A percentile compares a stretch with the other conserved stretches of the same genome.
Conservation (phyloP, 345 rosid species). For the Mangifera indica region DNA sequence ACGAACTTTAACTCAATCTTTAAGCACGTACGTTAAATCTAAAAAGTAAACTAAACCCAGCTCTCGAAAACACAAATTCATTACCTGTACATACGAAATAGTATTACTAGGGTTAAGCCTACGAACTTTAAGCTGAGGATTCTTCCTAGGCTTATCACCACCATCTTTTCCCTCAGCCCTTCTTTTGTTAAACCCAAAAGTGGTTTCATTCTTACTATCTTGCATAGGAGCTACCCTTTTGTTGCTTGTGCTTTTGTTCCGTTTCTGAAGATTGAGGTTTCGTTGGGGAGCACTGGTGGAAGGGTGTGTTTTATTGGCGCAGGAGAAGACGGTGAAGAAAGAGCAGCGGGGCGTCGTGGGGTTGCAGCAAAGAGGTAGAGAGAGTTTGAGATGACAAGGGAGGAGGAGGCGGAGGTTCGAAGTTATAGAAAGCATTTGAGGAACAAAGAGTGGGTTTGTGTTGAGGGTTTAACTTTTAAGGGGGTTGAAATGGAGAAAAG, state of each 20-base stretch:
- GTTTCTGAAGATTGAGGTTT: slow-evolving; percentile 28
- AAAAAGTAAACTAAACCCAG: slow-evolving; percentile 13
- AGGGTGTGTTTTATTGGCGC: slow-evolving; percentile 39
- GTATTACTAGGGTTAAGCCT: slow-evolving; percentile 81
- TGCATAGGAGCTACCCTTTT: slow-evolving; percentile 34
- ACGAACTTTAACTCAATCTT: background rate
- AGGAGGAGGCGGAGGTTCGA: slow-evolving; percentile 44
- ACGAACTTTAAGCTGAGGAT: slow-evolving; percentile 65
- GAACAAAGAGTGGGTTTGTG: background rate
- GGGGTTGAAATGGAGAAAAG: background rate
- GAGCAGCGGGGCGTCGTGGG: slow-evolving; percentile 29
- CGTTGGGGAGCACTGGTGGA: slow-evolving; percentile 31
- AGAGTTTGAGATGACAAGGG: slow-evolving; percentile 27
- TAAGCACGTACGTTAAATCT: background rate
- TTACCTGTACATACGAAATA: slow-evolving; percentile 85
- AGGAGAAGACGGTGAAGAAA: slow-evolving; percentile 37
- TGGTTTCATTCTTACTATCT: slow-evolving; percentile 24
- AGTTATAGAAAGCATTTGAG: slow-evolving; percentile 39
- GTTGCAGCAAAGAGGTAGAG: slow-evolving; percentile 26
- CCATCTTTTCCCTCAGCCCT: slow-evolving; percentile 77
- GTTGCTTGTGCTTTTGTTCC: slow-evolving; percentile 36
- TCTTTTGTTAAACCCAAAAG: slow-evolving; percentile 73
- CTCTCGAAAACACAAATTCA: background rate
- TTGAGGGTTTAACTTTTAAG: slow-evolving; percentile 17
- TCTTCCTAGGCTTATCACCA: slow-evolving; percentile 57